A percentile compares a stretch with the other conserved stretches of the same genome.
These are phyloP conservation scores for Simplicillium sp. DNA, from an alignment of 2,329 filamentous ascomycete genomes.

Conservation along the genomic window DNA sequence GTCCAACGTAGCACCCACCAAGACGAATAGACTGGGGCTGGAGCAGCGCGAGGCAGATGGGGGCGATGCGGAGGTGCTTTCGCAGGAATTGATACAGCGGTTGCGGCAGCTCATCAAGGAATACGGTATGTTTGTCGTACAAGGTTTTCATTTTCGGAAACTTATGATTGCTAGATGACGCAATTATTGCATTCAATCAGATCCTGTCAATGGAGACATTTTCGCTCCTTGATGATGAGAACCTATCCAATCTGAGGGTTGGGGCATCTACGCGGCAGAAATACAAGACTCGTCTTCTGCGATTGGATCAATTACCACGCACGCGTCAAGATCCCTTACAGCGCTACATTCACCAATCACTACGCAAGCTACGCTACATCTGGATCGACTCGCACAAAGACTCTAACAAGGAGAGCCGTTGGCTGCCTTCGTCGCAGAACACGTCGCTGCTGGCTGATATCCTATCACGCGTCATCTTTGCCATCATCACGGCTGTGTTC, in stretches of 20 bases:
- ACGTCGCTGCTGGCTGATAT: not conserved
- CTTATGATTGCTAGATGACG: too few relatives aligned
- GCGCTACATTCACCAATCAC: constrained; percentile 6
- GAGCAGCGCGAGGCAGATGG: constrained; percentile 5
- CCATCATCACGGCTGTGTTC: constrained; percentile 1
- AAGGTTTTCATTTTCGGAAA: not conserved
- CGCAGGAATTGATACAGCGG: too few relatives aligned
- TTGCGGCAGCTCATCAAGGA: constrained; percentile 10
- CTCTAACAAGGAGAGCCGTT: constrained; percentile 1
- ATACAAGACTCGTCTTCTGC: constrained; percentile 22
- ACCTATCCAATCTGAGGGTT: constrained; percentile 9
- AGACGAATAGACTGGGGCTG: constrained; percentile 16
- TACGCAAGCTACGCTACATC: constrained; percentile 8
- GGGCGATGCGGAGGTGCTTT: too few relatives aligned
- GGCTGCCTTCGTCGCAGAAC: not conserved
- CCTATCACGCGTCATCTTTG: not conserved
- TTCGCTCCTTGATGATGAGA: constrained; percentile 11
- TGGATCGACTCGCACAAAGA: constrained; percentile 1
- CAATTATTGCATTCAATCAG: constrained; percentile 12
- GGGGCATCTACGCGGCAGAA: constrained; percentile 18
- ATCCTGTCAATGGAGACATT: constrained; percentile 16
- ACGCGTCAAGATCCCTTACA: constrained; percentile 10
- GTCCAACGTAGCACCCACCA: constrained; percentile 11
- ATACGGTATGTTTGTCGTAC: constrained; percentile 9
- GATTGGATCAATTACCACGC: constrained; percentile 17